Conservation (phyloP, 768 basidiomycete species). For the Boletus pseudopeckii region DNA sequence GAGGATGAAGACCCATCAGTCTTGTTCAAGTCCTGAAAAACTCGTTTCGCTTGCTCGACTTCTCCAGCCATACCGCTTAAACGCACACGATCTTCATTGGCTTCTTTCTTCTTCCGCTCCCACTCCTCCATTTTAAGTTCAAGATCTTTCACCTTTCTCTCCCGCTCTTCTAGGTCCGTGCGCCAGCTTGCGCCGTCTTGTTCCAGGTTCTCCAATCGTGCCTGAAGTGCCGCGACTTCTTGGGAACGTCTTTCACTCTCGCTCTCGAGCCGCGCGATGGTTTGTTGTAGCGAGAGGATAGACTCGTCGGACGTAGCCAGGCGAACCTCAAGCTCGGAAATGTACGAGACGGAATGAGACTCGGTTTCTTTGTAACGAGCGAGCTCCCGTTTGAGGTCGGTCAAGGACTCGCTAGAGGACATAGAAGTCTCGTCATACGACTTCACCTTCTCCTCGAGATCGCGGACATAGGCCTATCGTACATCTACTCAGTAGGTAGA, state of each 20-base stretch:
- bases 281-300: conserved; percentile 60
- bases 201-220: conserved; percentile 64
- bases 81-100: conserved; percentile 61
- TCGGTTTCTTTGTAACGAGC: conserved; percentile 74
- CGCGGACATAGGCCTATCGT: conserved; percentile 81
- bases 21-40: conserved; percentile 47
- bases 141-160: conserved; percentile 68
- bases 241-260: conserved; percentile 73
- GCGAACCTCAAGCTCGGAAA: conserved; percentile 81
- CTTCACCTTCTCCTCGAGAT: conserved; percentile 91
- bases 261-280: conserved; percentile 71
- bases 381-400: conserved; percentile 83
- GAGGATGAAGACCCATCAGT: conserved; percentile 31
- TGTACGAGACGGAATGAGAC: conserved; percentile 68
- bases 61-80: conserved; percentile 66
- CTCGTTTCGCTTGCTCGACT: conserved; percentile 66
- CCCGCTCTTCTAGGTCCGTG: conserved; percentile 79
- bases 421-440: conserved; percentile 75
- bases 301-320: conserved; percentile 78
- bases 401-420: conserved; percentile 72
- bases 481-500: background rate
- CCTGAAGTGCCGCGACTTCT: conserved; percentile 68
- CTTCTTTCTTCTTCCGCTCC: conserved; percentile 67
- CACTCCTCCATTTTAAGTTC: conserved; percentile 79
- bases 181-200: conserved; percentile 80